phyloP scores from a whole-genome alignment of 2,329 filamentous ascomycete species.

The Lasiodiplodia citricola region DNA sequence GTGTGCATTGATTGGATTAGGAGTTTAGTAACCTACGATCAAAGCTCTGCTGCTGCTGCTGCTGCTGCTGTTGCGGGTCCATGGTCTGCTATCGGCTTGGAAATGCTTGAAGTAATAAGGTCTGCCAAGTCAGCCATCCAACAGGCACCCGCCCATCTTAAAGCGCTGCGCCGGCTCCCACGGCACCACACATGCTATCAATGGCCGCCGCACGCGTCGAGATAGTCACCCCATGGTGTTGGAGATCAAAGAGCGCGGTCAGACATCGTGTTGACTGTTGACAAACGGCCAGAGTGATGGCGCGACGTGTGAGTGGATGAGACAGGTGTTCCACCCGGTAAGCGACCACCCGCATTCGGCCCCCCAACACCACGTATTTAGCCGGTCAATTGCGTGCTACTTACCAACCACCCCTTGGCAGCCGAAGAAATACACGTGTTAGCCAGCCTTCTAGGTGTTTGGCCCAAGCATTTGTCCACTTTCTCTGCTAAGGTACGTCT shows the following conservation, averaged over 20 bases:
- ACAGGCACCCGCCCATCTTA: background rate
- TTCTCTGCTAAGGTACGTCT: too few relatives aligned
- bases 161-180: background rate
- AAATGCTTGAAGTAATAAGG: background rate
- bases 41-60: background rate
- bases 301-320: background rate
- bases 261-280: background rate
- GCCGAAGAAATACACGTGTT: too few relatives aligned
- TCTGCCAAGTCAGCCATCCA: background rate
- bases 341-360: too few relatives aligned
- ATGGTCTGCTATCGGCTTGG: background rate
- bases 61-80: background rate
- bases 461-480: too few relatives aligned
- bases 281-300: background rate
- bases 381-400: too few relatives aligned
- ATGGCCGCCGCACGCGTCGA: constrained; percentile 7
- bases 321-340: background rate
- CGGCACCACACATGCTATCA: background rate
- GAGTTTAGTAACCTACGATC: background rate
- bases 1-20: background rate
- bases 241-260: constrained; percentile 15
- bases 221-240: background rate
- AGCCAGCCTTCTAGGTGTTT: too few relatives aligned
- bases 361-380: too few relatives aligned
- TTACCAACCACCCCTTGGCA: too few relatives aligned